These are phyloP conservation scores for Penicillium chermesinum DNA, from an alignment of 495 filamentous ascomycete species.

Conservation along the genomic window DNA sequence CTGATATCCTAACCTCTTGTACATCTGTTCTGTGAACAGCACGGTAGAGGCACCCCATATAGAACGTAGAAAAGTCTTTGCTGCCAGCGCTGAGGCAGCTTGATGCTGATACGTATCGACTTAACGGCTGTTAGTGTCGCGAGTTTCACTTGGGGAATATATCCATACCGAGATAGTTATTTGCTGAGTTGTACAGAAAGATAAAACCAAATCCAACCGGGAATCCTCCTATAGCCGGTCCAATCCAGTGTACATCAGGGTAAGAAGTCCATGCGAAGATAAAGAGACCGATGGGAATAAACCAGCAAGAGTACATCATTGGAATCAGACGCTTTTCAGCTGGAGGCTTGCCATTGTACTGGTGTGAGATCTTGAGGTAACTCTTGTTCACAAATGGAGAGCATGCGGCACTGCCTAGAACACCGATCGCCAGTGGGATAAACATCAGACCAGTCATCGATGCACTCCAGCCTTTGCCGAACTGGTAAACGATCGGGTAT, in stretches of 20 bases:
- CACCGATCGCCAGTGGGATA: slow-evolving; percentile 66
- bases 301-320: slow-evolving; percentile 83
- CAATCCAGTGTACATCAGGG: slow-evolving; percentile 59
- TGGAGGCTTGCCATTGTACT: slow-evolving; percentile 63
- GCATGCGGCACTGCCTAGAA: slow-evolving; percentile 58
- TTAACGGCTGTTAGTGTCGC: slow-evolving; percentile 20
- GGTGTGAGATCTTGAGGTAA: slow-evolving; percentile 57
- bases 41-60: slow-evolving; percentile 75
- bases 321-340: slow-evolving; percentile 73
- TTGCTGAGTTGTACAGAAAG: slow-evolving; percentile 79
- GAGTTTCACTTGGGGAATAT: too few species aligned
- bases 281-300: slow-evolving; percentile 70
- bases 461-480: slow-evolving; percentile 66
- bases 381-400: slow-evolving; percentile 70
- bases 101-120: slow-evolving; percentile 83
- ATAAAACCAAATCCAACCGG: slow-evolving; percentile 82
- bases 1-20: slow-evolving; percentile 61
- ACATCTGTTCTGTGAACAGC: slow-evolving; percentile 80
- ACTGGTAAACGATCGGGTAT: slow-evolving; percentile 74
- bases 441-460: slow-evolving; percentile 77
- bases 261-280: slow-evolving; percentile 84
- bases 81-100: slow-evolving; percentile 79
- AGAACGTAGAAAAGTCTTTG: slow-evolving; percentile 73
- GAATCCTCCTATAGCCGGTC: slow-evolving; percentile 65
- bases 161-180: slow-evolving; percentile 62